Conservation (phyloP, 1,139 yeast genomes). For the Blastobotrys serpentis region DNA sequence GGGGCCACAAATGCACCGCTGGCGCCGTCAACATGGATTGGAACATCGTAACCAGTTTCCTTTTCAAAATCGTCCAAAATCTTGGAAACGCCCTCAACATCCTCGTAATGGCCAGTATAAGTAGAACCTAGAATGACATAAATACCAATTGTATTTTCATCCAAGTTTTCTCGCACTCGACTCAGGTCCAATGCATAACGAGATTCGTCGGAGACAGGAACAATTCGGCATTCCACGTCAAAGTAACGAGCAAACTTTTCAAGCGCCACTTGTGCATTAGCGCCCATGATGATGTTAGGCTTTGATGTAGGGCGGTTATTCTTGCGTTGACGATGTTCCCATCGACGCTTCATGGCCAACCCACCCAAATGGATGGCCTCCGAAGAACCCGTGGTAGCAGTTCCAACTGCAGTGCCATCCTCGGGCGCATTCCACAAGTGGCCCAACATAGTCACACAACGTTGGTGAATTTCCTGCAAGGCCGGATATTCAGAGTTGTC, state of each 20-base stretch:
- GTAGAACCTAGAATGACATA: conserved; percentile 89
- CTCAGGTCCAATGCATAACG: conserved; percentile 64
- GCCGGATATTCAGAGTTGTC: conserved; percentile 95
- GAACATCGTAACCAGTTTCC: conserved; percentile 65
- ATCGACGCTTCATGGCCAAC: conserved; percentile 81
- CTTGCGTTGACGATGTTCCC: conserved; percentile 68
- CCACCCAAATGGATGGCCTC: conserved; percentile 96
- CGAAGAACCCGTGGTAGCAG: conserved; percentile 91
- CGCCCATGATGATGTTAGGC: conserved; percentile 92
- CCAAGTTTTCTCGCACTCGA: conserved; percentile 61
- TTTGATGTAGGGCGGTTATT: conserved; percentile 58
- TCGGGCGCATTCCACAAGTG: conserved; percentile 78
- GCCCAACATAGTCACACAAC: conserved; percentile 79
- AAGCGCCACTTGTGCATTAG: conserved; percentile 90
- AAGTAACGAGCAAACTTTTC: conserved; percentile 93
- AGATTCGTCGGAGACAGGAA: conserved; percentile 59
- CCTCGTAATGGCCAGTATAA: conserved; percentile 89
- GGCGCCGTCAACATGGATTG: conserved; percentile 94
- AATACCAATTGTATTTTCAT: conserved; percentile 90
- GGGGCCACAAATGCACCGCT: conserved; percentile 90
- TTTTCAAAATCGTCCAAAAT: conserved; percentile 66
- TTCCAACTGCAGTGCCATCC: conserved; percentile 62
- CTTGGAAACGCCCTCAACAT: conserved; percentile 59
- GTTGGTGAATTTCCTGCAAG: conserved; percentile 70
- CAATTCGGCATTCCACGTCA: conserved; percentile 81